A percentile compares a stretch with the other conserved stretches of the same genome.
These are phyloP conservation scores for Candida maesae DNA, from an alignment of 805 yeast species.

Conservation along the genomic window DNA sequence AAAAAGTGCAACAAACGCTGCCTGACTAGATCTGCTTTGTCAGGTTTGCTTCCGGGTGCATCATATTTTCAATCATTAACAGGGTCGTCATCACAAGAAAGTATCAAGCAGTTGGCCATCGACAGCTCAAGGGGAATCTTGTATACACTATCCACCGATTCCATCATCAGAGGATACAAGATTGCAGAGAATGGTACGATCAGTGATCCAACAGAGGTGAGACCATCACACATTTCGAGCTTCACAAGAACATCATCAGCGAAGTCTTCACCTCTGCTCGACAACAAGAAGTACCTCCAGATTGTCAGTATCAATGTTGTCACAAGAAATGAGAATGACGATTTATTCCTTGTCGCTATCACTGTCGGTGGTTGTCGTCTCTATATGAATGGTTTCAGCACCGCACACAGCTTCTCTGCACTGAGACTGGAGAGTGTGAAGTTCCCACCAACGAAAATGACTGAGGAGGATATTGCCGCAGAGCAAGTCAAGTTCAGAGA, in stretches of 20 bases:
- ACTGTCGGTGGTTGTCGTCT: conserved; percentile 84
- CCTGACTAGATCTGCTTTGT: conserved; percentile 62
- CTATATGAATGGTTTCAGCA: conserved; percentile 43
- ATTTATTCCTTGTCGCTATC: conserved; percentile 70
- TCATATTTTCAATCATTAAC: conserved; percentile 33
- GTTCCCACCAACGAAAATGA: conserved; percentile 59
- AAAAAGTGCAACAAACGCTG: conserved; percentile 82
- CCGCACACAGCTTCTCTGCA: conserved; percentile 34
- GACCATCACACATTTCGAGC: conserved; percentile 34
- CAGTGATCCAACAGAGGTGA: conserved; percentile 36
- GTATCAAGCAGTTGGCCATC: conserved; percentile 61
- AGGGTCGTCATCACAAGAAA: conserved; percentile 33
- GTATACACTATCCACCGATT: conserved; percentile 78
- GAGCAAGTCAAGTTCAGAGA: conserved; percentile 26
- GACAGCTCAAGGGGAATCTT: conserved; percentile 76
- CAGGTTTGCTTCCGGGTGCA: conserved; percentile 45
- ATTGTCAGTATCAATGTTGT: conserved; percentile 64
- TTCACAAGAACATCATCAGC: conserved; percentile 41
- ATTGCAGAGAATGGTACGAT: conserved; percentile 43
- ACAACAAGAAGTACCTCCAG: conserved; percentile 49
- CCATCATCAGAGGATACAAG: conserved; percentile 76
- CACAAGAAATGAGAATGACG: conserved; percentile 58
- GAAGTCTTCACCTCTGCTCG: conserved; percentile 51
- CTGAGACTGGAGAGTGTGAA: conserved; percentile 47
- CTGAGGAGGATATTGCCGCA: conserved; percentile 27